Base-by-base conservation (phyloP, 768 basidiomycete genomes). In the Pholiota conissans region DNA sequence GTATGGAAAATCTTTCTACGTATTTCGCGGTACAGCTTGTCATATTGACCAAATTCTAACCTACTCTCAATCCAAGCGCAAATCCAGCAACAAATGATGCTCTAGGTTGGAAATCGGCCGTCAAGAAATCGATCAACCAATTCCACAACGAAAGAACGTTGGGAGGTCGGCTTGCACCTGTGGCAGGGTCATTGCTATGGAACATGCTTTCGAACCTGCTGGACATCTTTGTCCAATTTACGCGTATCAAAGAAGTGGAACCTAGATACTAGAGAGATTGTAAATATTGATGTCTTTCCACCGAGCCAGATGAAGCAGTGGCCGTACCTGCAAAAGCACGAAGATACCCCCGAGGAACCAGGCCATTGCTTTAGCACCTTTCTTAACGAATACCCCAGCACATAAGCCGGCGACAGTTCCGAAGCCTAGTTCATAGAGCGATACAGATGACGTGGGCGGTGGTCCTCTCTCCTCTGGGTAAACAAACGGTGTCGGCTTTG, bases 331-430 rank as follows among this genome's bases (percentile, higher is more conserved):
- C 8, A 98, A 81, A 45, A 98, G 73, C 20, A 98, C 89, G 62
- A 97, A 98, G 2, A 91, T 76, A 3, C 93, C 94, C 3, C 96
- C 96, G n/a, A 97, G 73, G 40, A 90, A 68, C 74, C 93, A 95
- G 0, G 95, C 96, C 10, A 88, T 72, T 2, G 84, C 78, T 69
- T 88, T 91, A 7, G 88, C 84, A n/a, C 96, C 95, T 71, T 96
- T 98, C 75, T 97, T 98, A 64, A 96, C 78, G 67, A 98, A 98
- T 0, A 98, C 81, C 0, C 96, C 96, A 0, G 93, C 86, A 65
- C 93, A 97, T 39, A 98, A 69, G 0, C 96, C 96, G 55, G 87
- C 84, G 0, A 91, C 86, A 4, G 93, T 91, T 10, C 96, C 96
- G 68, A 98, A 98, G 0, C 86, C 79, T 26, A 98, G 83, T 63